Conservation (phyloP, 2,329 filamentous ascomycete species). For the Epichloe aotearoae region DNA sequence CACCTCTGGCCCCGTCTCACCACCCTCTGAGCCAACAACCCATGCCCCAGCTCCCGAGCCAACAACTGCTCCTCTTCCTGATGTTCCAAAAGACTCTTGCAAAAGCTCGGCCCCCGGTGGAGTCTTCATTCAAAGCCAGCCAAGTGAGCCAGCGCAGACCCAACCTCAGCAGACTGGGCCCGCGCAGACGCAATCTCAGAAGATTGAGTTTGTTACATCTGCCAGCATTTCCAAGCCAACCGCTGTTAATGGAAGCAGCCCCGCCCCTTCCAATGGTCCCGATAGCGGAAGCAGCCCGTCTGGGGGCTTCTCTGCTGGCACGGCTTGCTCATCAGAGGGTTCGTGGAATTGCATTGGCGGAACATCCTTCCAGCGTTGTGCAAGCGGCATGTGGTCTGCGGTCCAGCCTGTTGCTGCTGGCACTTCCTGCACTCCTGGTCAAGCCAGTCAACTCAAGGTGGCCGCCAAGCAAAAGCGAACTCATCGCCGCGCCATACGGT, state of each 20-base stretch:
- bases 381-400: constrained; percentile 35
- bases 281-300: constrained; percentile 14
- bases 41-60: not conserved
- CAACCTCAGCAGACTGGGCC: not conserved
- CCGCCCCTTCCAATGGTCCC: constrained; percentile 6
- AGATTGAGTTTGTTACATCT: not conserved
- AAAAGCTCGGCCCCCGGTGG: constrained; percentile 17
- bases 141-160: not conserved
- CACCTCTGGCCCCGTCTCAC: no score
- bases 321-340: constrained; percentile 34
- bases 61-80: not conserved
- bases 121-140: constrained; percentile 21
- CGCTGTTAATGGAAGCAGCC: constrained; percentile 8
- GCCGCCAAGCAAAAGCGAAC: constrained; percentile 4
- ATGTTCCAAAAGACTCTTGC: no score
- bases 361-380: constrained; percentile 40
- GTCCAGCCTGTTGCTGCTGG: constrained; percentile 30
- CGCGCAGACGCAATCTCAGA: no score
- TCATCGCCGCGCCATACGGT: constrained; percentile 17
- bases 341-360: constrained; percentile 41
- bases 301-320: constrained; percentile 25
- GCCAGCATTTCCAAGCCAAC: constrained; percentile 8
- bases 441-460: constrained; percentile 21
- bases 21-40: not conserved
- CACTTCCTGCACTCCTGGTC: constrained; percentile 29